Evolutionary conservation across 1,284 basidiomycete genomes (phyloP).

Genomic region (Apiotrichum gracile): DNA sequence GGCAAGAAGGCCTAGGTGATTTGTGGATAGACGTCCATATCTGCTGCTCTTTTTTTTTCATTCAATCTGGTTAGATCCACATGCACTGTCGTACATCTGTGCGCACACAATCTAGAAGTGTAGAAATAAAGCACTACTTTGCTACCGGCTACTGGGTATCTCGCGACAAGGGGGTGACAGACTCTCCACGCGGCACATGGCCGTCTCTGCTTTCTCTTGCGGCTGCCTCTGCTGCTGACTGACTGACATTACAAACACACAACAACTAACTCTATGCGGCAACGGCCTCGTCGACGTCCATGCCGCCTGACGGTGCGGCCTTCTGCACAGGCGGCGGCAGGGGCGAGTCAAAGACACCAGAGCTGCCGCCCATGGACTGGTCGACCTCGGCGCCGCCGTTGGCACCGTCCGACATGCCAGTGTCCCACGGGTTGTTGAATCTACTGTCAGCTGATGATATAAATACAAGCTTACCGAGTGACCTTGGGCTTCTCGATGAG

Average conservation of each 20-base stretch:
- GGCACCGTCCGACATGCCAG: neutral
- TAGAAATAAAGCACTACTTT: neutral
- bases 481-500: constrained; percentile 90
- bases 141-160: neutral
- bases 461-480: constrained; percentile 58
- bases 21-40: neutral
- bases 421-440: constrained; percentile 46
- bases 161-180: neutral
- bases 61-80: neutral
- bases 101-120: neutral
- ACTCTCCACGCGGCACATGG: neutral
- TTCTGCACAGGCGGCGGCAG: constrained; percentile 39
- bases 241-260: constrained; percentile 2
- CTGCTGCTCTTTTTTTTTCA: neutral
- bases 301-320: constrained; percentile 23
- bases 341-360: constrained; percentile 23
- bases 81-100: constrained; percentile 7
- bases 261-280: constrained; percentile 4
- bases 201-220: neutral
- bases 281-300: constrained; percentile 30
- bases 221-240: constrained; percentile 1
- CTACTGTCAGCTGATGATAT: constrained; percentile 12
- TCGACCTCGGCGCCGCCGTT: constrained; percentile 7
- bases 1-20: constrained; percentile 57
- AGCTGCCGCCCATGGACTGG: neutral